Percentiles rank a stretch among this genome's conserved stretches.
phyloP scores from a whole-genome alignment of 768 basidiomycete species.

The Galerina sulciceps region DNA sequence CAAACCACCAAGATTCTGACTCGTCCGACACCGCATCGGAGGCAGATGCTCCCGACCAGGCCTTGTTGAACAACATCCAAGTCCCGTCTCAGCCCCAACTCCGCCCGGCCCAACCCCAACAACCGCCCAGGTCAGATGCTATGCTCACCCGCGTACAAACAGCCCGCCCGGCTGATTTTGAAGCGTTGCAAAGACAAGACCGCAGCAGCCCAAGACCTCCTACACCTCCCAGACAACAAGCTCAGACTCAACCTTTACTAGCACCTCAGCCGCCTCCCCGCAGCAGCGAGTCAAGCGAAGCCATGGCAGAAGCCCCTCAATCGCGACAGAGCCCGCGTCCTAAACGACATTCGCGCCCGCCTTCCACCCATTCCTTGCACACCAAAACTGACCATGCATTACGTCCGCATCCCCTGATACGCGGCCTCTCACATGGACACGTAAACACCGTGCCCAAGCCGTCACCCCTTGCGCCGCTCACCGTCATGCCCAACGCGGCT shows the following conservation, averaged over 20 bases:
- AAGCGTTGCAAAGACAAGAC: slow-evolving; percentile 9
- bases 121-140: slow-evolving; percentile 3
- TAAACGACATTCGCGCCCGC: slow-evolving; percentile 60
- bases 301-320: slow-evolving; percentile 21
- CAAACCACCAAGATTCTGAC: slow-evolving; percentile 53
- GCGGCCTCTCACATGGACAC: slow-evolving; percentile 69
- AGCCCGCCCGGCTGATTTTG: slow-evolving; percentile 39
- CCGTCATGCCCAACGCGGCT: slow-evolving; percentile 57
- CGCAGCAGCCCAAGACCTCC: slow-evolving; percentile 1
- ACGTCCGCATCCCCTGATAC: slow-evolving; percentile 79
- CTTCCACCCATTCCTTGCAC: slow-evolving; percentile 64
- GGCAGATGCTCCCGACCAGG: slow-evolving; percentile 28
- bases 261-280: neutral
- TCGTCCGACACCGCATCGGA: slow-evolving; percentile 42
- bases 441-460: slow-evolving; percentile 49
- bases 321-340: slow-evolving; percentile 33
- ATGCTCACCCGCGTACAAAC: slow-evolving; percentile 35
- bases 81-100: slow-evolving; percentile 6
- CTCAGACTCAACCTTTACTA: slow-evolving; percentile 5
- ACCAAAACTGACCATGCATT: slow-evolving; percentile 39
- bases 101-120: neutral
- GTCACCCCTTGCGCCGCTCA: slow-evolving; percentile 67
- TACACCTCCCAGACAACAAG: slow-evolving; percentile 12
- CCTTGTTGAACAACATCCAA: slow-evolving; percentile 11
- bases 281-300: slow-evolving; percentile 7